These are phyloP conservation scores for Amaranthus cruentus DNA, from an alignment of 148 eudicot species.

Conservation along the genomic window DNA sequence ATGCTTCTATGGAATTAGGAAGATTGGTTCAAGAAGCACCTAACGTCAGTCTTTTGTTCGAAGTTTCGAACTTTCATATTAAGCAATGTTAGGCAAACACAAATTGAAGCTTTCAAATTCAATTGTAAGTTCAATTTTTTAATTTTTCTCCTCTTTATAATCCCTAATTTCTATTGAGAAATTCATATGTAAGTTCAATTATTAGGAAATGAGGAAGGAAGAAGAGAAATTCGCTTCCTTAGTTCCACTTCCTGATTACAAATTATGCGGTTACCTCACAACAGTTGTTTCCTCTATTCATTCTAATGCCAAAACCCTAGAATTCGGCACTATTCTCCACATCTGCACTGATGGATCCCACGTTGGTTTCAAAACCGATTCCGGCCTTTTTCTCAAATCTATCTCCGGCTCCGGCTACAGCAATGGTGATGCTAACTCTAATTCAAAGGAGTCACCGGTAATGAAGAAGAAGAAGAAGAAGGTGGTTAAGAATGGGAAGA, in stretches of 20 bases:
- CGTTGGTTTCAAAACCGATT: constrained; percentile 33
- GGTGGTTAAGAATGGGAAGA: constrained; percentile 22
- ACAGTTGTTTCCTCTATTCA: constrained; percentile 31
- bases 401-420: constrained; percentile 5
- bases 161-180: too few species aligned
- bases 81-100: too few species aligned
- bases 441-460: not conserved
- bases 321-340: constrained; percentile 32
- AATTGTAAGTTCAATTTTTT: too few species aligned
- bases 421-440: not conserved
- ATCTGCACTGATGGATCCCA: constrained; percentile 29
- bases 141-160: too few species aligned
- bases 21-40: too few species aligned
- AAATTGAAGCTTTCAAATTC: too few species aligned
- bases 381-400: constrained; percentile 31
- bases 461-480: constrained; percentile 17
- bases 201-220: too few species aligned
- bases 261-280: constrained; percentile 61
- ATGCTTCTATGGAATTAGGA: too few species aligned
- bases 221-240: constrained; percentile 25
- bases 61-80: too few species aligned
- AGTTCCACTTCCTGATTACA: constrained; percentile 37
- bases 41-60: too few species aligned
- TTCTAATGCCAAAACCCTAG: constrained; percentile 23
- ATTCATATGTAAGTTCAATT: too few species aligned